A percentile compares a stretch with the other conserved stretches of the same genome.
phyloP scores from a whole-genome alignment of 495 filamentous ascomycete genomes.

The Amphirosellinia nigrospora region DNA sequence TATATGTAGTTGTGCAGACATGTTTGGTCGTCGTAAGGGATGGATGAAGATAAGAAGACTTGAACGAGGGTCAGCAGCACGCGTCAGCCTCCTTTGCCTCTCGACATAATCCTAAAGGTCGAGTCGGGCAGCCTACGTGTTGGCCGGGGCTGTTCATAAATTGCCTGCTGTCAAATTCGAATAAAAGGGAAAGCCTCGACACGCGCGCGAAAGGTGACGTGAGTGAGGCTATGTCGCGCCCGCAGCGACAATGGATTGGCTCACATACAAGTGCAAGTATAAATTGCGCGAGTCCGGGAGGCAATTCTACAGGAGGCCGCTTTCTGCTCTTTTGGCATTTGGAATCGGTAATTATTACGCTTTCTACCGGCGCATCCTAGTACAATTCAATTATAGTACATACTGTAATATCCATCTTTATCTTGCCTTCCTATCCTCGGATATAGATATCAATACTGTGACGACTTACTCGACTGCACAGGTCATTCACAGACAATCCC shows the following conservation, averaged over 20 bases:
- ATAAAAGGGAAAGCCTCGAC: constrained; percentile 22
- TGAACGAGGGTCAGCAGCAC: not conserved
- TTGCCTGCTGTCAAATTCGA: not conserved
- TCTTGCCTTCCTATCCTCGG: not conserved
- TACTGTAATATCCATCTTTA: not conserved
- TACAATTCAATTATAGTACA: not conserved
- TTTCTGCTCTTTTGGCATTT: constrained; percentile 17
- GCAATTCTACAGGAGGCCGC: constrained; percentile 21
- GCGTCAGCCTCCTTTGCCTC: constrained; percentile 11
- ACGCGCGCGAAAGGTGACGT: constrained; percentile 12
- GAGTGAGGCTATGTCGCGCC: constrained; percentile 22
- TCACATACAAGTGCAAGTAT: constrained; percentile 9
- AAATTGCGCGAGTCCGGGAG: not conserved
- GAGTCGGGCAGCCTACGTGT: constrained; percentile 15
- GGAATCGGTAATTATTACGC: constrained; percentile 17
- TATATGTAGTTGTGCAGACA: not conserved
- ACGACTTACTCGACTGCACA: not conserved
- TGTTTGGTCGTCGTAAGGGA: not conserved
- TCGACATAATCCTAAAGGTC: not conserved
- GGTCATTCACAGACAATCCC: not conserved
- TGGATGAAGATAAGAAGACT: not conserved
- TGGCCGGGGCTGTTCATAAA: constrained; percentile 12
- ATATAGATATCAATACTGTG: not conserved
- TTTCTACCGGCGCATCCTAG: constrained; percentile 14
- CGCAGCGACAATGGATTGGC: not conserved